Conservation (phyloP, 2,329 filamentous ascomycete species). For the Cryphonectria naterciae region DNA sequence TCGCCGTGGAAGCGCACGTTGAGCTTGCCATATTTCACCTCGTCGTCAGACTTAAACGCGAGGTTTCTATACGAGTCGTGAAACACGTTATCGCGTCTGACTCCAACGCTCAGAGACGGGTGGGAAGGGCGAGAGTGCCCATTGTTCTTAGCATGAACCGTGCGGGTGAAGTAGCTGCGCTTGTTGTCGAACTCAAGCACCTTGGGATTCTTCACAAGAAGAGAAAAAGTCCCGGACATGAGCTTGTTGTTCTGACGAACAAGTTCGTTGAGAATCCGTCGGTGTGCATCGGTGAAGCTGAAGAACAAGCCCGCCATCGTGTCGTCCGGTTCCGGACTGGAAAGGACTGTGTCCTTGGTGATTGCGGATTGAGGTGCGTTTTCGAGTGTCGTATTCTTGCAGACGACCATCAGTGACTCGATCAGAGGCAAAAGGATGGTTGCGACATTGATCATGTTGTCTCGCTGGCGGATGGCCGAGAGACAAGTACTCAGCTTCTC, state of each 20-base stretch:
- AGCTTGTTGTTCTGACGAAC: slow-evolving; percentile 96
- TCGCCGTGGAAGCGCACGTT: slow-evolving; percentile 97
- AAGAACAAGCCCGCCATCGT: slow-evolving; percentile 93
- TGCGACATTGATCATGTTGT: slow-evolving; percentile 95
- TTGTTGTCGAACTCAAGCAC: slow-evolving; percentile 99
- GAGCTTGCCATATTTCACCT: slow-evolving; percentile 99
- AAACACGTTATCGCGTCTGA: slow-evolving; percentile 95
- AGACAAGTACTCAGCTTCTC: slow-evolving; percentile 88
- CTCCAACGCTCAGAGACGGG: slow-evolving; percentile 79
- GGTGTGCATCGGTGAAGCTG: slow-evolving; percentile 95
- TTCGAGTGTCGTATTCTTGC: slow-evolving; percentile 90
- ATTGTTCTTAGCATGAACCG: slow-evolving; percentile 74
- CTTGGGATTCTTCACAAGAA: slow-evolving; percentile 97
- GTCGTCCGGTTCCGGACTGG: slow-evolving; percentile 77
- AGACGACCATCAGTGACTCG: slow-evolving; percentile 97
- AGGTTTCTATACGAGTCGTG: slow-evolving; percentile 97
- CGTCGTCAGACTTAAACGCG: slow-evolving; percentile 93
- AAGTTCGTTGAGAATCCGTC: slow-evolving; percentile 96
- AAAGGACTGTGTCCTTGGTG: slow-evolving; percentile 70
- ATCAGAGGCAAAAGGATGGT: slow-evolving; percentile 94
- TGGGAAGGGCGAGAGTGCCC: slow-evolving; percentile 69
- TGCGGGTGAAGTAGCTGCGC: slow-evolving; percentile 96
- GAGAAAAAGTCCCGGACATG: slow-evolving; percentile 96
- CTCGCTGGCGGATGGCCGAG: slow-evolving; percentile 83
- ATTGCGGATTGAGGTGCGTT: slow-evolving; percentile 57